phyloP scores from a whole-genome alignment of 106 monocot genomes.

The Amphibolis antarctica region DNA sequence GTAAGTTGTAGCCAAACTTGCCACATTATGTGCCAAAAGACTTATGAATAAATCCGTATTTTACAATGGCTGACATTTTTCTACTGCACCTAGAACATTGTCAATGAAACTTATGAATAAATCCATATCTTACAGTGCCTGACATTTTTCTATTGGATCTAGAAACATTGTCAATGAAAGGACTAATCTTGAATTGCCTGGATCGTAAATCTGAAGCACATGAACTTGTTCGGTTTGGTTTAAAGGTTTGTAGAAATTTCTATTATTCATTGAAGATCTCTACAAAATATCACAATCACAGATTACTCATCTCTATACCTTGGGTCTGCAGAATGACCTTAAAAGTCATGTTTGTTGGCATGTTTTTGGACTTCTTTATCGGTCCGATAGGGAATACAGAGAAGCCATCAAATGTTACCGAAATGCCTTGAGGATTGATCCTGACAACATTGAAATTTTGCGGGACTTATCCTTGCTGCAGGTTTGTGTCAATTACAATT shows the following conservation, averaged over 20 bases:
- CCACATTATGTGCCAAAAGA: no score
- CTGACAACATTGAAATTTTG: slow-evolving; percentile 93
- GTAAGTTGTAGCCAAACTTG: no score
- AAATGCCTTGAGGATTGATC: slow-evolving; percentile 96
- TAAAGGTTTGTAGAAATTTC: slow-evolving; percentile 49
- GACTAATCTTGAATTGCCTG: slow-evolving; percentile 92
- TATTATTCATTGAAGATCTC: not conserved
- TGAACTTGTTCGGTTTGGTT: slow-evolving; percentile 88
- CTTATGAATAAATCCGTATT: not conserved
- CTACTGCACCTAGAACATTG: slow-evolving; percentile 62
- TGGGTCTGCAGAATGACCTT: slow-evolving; percentile 75
- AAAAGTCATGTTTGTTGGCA: slow-evolving; percentile 99
- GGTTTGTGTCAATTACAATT: slow-evolving; percentile 23
- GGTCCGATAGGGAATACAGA: slow-evolving; percentile 95
- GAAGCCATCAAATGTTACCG: slow-evolving; percentile 99
- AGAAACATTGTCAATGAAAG: slow-evolving; percentile 99
- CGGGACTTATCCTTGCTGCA: slow-evolving; percentile 90
- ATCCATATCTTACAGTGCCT: not conserved
- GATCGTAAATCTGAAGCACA: slow-evolving; percentile 94
- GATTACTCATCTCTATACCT: not conserved
- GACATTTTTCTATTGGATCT: slow-evolving; percentile 8
- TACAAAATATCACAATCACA: not conserved
- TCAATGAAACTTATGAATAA: slow-evolving; percentile 42
- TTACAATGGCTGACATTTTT: not conserved
- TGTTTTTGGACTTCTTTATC: slow-evolving; percentile 94